phyloP scores from a whole-genome alignment of 2,329 filamentous ascomycete species.

The Tolypocladium album region DNA sequence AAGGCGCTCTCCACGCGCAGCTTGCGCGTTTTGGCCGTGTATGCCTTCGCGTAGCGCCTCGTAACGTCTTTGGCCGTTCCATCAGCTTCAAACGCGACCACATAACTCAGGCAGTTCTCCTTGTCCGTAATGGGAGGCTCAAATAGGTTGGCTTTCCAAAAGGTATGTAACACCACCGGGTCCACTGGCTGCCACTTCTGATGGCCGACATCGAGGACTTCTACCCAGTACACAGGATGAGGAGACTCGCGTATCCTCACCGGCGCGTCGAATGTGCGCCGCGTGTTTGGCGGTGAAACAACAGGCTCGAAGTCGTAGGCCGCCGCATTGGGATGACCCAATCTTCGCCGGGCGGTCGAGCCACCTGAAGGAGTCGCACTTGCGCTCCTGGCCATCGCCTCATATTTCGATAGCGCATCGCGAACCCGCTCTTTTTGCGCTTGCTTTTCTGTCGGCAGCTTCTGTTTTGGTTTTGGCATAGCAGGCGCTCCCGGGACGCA shows the following conservation, averaged over 20 bases:
- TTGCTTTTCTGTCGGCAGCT: conserved; percentile 16
- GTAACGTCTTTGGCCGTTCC: conserved; percentile 77
- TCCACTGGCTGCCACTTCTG: conserved; percentile 92
- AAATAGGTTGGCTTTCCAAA: conserved; percentile 64
- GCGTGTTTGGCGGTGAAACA: conserved; percentile 22
- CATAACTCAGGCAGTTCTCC: conserved; percentile 72
- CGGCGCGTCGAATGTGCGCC: conserved; percentile 20
- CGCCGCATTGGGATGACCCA: conserved; percentile 44
- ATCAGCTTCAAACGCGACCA: conserved; percentile 74
- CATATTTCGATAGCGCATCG: conserved; percentile 11
- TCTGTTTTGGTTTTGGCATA: conserved; percentile 28
- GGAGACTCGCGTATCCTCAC: conserved; percentile 54
- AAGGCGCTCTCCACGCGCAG: conserved; percentile 58
- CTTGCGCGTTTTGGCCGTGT: conserved; percentile 80
- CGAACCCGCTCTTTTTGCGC: conserved; percentile 20
- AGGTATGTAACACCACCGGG: conserved; percentile 64
- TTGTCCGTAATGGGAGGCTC: conserved; percentile 75
- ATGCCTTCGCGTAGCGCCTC: conserved; percentile 74
- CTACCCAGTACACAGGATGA: conserved; percentile 88
- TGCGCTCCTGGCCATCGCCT: conserved; percentile 28
- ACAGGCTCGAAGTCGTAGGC: conserved; percentile 38
- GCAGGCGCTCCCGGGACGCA: conserved; percentile 47
- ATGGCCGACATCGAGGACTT: conserved; percentile 73
- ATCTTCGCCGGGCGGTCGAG: conserved; percentile 32
- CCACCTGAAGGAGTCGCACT: conserved; percentile 15